Conservation (phyloP, 1,139 yeast genomes). For the Hyphopichia pseudoburtonii region DNA sequence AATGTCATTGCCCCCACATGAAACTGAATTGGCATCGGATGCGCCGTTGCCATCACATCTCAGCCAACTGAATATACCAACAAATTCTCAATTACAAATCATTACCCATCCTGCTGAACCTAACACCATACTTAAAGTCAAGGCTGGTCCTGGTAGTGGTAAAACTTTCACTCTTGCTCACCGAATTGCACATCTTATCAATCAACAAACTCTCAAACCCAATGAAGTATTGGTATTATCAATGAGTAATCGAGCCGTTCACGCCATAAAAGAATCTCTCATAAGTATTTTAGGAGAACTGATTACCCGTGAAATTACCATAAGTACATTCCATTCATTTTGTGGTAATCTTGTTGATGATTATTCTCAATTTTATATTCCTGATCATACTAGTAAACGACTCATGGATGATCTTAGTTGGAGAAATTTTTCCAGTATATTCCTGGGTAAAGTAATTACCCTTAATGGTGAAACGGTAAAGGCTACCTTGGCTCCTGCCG, state of each 20-base stretch:
- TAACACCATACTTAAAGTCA: slow-evolving; percentile 45
- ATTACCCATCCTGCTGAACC: slow-evolving; percentile 35
- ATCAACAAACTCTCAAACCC: slow-evolving; percentile 41
- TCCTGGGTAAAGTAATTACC: slow-evolving; percentile 26
- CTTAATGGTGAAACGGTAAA: slow-evolving; percentile 22
- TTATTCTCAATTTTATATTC: slow-evolving; percentile 25
- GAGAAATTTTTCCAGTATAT: slow-evolving; percentile 39
- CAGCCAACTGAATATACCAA: too few relatives aligned
- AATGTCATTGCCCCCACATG: not conserved
- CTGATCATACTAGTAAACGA: slow-evolving; percentile 24
- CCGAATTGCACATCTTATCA: slow-evolving; percentile 51
- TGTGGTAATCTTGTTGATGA: slow-evolving; percentile 51
- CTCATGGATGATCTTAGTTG: slow-evolving; percentile 55
- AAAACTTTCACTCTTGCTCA: slow-evolving; percentile 63
- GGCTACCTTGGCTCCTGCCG: slow-evolving; percentile 26
- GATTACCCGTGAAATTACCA: slow-evolving; percentile 32
- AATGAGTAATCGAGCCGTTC: slow-evolving; percentile 70
- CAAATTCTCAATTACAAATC: slow-evolving; percentile 36
- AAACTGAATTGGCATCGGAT: too few relatives aligned
- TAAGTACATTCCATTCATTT: slow-evolving; percentile 65
- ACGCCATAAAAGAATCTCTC: slow-evolving; percentile 45
- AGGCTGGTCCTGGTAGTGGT: slow-evolving; percentile 79
- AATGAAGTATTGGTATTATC: slow-evolving; percentile 61
- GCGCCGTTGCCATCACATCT: too few relatives aligned
- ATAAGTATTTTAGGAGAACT: slow-evolving; percentile 29